Base-by-base conservation (phyloP, 768 basidiomycete genomes). In the Boletus pseudopeckii region DNA sequence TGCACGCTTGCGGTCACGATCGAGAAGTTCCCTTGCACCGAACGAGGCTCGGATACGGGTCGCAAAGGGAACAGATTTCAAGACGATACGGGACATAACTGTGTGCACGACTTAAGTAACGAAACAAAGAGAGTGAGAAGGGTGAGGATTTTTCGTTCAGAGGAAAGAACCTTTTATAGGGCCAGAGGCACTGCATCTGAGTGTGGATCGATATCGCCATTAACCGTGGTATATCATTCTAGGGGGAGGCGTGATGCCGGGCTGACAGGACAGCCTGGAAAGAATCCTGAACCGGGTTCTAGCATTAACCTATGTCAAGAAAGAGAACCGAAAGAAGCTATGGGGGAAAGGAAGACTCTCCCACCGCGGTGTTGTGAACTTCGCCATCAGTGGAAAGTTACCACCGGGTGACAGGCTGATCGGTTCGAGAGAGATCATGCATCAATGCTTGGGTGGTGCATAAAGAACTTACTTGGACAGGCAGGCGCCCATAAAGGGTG, bases 1-100 rank as follows among this genome's bases (percentile, higher is more conserved):
- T 11, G 83, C 82, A 15, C 84, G 78, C 42, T 74, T 74, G 55
- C 73, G 71, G 66, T 85, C 82, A 63, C 77, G 77, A 28, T 78
- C 74, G 43, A 84, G 67, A 57, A 84, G 72, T 33, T 80, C 73
- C 60, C 68, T 74, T 17, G 75, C 79, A 41, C 76, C 75, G n/a
- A 69, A 55, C 56, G 61, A 51, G 28, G 58, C 55, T 64, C 66
- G 58, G 61, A 84, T 49, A 57, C 74, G 74, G 37, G 79, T 72
- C 22, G 72, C 63, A 67, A 84, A 80, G 28, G 77, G 79, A 43
- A 81, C 48, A 7, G 75, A 67, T 43, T 66, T 71, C 56, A 74
- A 61, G 20, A 74, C 54, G 41, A 64, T 50, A 60, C 60, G 65
- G 40, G 78, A 70, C 76, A 79, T 78, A 41, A 30, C 63, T 55